Evolutionary conservation across 495 filamentous ascomycete genomes (phyloP).

Genomic region (Trichoderma parareesei): DNA sequence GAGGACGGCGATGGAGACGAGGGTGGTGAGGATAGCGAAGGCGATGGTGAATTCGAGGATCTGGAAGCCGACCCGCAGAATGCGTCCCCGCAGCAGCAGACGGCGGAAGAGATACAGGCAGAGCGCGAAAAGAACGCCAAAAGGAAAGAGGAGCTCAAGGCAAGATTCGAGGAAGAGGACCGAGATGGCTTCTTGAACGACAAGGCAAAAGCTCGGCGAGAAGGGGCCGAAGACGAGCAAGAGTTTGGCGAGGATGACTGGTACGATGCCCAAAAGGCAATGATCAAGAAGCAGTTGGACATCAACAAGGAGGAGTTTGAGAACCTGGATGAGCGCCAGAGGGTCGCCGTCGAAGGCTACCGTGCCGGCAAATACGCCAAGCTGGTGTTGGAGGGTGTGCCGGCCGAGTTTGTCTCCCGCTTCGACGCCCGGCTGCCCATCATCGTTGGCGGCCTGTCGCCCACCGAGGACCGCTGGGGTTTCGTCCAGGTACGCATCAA

Average conservation of each 20-base stretch:
- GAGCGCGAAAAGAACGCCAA: constrained; percentile 88
- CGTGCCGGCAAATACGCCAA: constrained; percentile 91
- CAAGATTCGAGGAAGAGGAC: constrained; percentile 95
- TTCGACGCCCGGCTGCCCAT: constrained; percentile 83
- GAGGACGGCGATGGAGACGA: constrained; percentile 38
- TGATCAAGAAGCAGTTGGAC: constrained; percentile 83
- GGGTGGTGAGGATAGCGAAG: constrained; percentile 52
- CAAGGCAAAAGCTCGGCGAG: constrained; percentile 58
- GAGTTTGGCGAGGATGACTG: constrained; percentile 96
- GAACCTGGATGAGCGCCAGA: constrained; percentile 67
- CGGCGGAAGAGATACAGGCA: constrained; percentile 37
- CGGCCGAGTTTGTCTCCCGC: constrained; percentile 81
- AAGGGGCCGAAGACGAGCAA: constrained; percentile 47
- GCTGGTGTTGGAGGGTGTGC: constrained; percentile 78
- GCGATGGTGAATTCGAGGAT: constrained; percentile 86
- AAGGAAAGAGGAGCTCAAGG: constrained; percentile 85
- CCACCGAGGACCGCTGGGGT: constrained; percentile 91
- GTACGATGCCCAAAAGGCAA: constrained; percentile 95
- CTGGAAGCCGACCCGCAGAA: constrained; percentile 68
- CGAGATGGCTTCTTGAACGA: constrained; percentile 85
- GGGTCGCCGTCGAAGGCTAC: constrained; percentile 78
- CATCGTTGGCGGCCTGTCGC: constrained; percentile 78
- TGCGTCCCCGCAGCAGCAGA: constrained; percentile 24
- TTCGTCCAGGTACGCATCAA: constrained; percentile 95
- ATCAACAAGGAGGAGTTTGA: constrained; percentile 95